Base-by-base conservation (phyloP, 345 rosid species). In the Syzygium oleosum region DNA sequence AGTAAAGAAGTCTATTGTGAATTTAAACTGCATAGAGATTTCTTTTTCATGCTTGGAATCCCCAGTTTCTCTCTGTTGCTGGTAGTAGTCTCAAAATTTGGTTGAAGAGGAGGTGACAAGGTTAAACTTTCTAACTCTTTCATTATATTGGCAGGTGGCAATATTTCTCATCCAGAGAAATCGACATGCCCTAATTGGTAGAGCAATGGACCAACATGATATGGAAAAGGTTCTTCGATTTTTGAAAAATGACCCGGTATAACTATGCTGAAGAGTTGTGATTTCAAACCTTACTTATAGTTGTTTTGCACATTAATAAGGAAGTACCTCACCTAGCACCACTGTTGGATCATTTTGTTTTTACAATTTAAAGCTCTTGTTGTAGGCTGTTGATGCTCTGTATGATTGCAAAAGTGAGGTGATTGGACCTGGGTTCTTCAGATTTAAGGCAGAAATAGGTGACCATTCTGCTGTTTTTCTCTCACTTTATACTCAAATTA, bases 381-480 rank as follows among this genome's bases (percentile, higher is more conserved):
- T 92, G 88, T 88, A 97, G 99, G 99, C 93, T 89, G 99, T 97
- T 85, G 99, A 97, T 94, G 86, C 99, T 87, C 63, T 97, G 86
- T 97, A 97, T 88, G 99, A 97, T 92, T 97, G 99, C 94, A 97
- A 97, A 93, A 97, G 99, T 52, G 99, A 97, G 94, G 99, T 97
- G 90, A 97, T 97, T 91, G 99, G 99, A 85, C 99, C 99, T 88
- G 99, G 99, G 77, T 97, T 95, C 93, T 97, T 95, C 90, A 93
- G 99, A 92, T 97, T 97, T 87, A 97, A 97, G 93, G 99, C 99
- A 84, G 99, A 97, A 91, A 97, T 97, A 89, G 99, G 99, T 97
- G 88, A 90, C 86, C 84, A 59, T 88, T 90, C 89, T 88, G 86
- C 17, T 19, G 7, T 46, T 84, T 80, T 88, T 89, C 88, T 87